Evolutionary conservation across 208 protist species (phyloP).

Genomic region (Tritrichomonas foetus): DNA sequence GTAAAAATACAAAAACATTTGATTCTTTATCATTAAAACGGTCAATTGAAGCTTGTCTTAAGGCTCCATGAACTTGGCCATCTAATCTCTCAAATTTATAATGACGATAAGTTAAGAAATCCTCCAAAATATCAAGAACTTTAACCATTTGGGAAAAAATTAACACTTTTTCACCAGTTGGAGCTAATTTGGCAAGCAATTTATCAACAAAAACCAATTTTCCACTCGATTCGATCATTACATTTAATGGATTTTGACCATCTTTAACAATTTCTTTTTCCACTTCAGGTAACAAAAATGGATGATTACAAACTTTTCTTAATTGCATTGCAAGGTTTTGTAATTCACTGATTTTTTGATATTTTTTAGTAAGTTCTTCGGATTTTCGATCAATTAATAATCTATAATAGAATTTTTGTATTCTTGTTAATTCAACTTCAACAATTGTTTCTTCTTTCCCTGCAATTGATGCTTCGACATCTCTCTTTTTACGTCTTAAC

Average conservation of each 20-base stretch:
- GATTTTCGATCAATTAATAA: conserved; percentile 62
- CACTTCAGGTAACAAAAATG: conserved; percentile 61
- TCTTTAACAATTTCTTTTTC: conserved; percentile 35
- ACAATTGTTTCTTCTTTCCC: conserved; percentile 66
- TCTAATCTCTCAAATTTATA: conserved; percentile 78
- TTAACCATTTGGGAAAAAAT: conserved; percentile 85
- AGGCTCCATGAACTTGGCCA: conserved; percentile 58
- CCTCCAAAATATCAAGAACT: conserved; percentile 52
- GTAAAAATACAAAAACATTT: conserved; percentile 49
- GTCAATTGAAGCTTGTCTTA: conserved; percentile 44
- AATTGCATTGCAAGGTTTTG: conserved; percentile 63
- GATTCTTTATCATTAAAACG: conserved; percentile 49
- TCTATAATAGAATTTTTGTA: conserved; percentile 72
- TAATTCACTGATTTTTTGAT: not conserved
- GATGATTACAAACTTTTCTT: conserved; percentile 81
- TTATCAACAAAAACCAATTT: conserved; percentile 50
- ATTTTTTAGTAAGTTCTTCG: conserved; percentile 44
- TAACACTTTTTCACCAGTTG: conserved; percentile 75
- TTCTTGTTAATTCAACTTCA: conserved; percentile 61
- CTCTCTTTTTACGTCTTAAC: conserved; percentile 82
- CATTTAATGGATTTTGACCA: conserved; percentile 61
- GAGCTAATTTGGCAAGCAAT: conserved; percentile 69
- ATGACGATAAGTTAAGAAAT: conserved; percentile 68
- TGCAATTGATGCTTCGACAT: conserved; percentile 85
- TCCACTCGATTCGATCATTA: conserved; percentile 29